Evolutionary conservation across 2,329 filamentous ascomycete genomes (phyloP).

Genomic region (Leptoxyphium fumago): DNA sequence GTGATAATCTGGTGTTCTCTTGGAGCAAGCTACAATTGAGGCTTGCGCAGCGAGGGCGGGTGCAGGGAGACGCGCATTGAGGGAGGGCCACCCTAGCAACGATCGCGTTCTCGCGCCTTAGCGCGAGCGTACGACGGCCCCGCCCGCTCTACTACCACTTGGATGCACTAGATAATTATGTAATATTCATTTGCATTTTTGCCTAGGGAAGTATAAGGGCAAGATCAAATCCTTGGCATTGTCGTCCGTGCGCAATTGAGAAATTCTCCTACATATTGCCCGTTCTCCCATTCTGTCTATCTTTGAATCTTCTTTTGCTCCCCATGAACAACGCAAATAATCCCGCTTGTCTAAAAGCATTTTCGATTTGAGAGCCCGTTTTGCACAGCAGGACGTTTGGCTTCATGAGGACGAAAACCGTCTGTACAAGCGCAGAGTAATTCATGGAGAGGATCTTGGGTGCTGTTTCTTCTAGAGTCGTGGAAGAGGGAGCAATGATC

Average conservation of each 20-base stretch:
- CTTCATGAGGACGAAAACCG: conserved; percentile 27
- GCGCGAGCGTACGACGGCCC: neutral
- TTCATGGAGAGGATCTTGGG: conserved; percentile 22
- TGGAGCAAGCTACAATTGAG: too few species aligned
- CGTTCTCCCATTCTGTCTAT: conserved; percentile 4
- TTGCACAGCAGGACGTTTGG: conserved; percentile 16
- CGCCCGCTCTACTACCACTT: too few species aligned
- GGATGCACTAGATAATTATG: too few species aligned
- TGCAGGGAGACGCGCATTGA: neutral
- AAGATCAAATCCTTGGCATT: too few species aligned
- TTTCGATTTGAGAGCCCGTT: conserved; percentile 24
- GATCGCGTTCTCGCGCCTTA: neutral
- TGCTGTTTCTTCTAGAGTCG: conserved; percentile 19
- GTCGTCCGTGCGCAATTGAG: neutral
- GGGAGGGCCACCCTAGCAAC: neutral
- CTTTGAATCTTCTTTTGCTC: conserved; percentile 9
- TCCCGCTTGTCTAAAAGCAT: conserved; percentile 26
- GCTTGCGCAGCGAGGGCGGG: too few species aligned
- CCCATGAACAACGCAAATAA: conserved; percentile 23
- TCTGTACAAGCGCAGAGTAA: conserved; percentile 24
- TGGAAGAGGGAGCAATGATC: conserved; percentile 25
- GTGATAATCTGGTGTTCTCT: too few species aligned
- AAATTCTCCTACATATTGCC: neutral
- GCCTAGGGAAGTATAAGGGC: too few species aligned
- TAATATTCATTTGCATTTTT: too few species aligned